phyloP scores from a whole-genome alignment of 495 filamentous ascomycete species.

The Xeromyces bisporus region DNA sequence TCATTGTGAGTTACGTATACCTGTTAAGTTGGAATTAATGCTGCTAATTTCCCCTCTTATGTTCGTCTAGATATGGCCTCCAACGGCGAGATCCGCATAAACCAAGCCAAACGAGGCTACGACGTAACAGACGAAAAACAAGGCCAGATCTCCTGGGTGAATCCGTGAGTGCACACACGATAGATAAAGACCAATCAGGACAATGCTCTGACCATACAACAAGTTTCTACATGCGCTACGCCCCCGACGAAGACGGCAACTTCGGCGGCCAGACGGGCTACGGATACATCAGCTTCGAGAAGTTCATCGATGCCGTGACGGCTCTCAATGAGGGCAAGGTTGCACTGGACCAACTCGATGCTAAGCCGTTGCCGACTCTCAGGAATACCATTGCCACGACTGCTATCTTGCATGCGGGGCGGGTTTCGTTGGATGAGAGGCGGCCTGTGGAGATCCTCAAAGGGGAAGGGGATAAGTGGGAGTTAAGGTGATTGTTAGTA shows the following conservation, averaged over 20 bases:
- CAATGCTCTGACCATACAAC: not conserved
- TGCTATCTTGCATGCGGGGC: slow-evolving; percentile 76
- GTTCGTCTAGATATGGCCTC: slow-evolving; percentile 44
- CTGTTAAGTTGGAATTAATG: not conserved
- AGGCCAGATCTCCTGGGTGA: slow-evolving; percentile 61
- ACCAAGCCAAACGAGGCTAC: slow-evolving; percentile 90
- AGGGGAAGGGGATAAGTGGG: slow-evolving; percentile 48
- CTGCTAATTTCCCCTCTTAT: not conserved
- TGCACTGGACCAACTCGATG: slow-evolving; percentile 59
- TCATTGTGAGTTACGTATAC: slow-evolving; percentile 38
- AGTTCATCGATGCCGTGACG: slow-evolving; percentile 79
- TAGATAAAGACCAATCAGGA: not conserved
- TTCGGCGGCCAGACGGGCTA: slow-evolving; percentile 85
- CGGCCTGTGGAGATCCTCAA: slow-evolving; percentile 56
- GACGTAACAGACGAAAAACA: slow-evolving; percentile 73
- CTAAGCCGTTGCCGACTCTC: slow-evolving; percentile 65
- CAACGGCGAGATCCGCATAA: slow-evolving; percentile 70
- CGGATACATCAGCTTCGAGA: slow-evolving; percentile 87
- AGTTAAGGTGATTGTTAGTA: slow-evolving; percentile 37
- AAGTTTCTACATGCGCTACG: slow-evolving; percentile 88
- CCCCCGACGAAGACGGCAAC: slow-evolving; percentile 87
- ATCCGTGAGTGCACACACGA: slow-evolving; percentile 34
- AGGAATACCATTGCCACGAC: slow-evolving; percentile 81
- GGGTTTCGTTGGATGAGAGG: slow-evolving; percentile 64
- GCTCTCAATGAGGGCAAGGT: slow-evolving; percentile 55